These are phyloP conservation scores for Westerdykella sp. DNA, from an alignment of 2,329 filamentous ascomycete genomes.

Conservation along the genomic window DNA sequence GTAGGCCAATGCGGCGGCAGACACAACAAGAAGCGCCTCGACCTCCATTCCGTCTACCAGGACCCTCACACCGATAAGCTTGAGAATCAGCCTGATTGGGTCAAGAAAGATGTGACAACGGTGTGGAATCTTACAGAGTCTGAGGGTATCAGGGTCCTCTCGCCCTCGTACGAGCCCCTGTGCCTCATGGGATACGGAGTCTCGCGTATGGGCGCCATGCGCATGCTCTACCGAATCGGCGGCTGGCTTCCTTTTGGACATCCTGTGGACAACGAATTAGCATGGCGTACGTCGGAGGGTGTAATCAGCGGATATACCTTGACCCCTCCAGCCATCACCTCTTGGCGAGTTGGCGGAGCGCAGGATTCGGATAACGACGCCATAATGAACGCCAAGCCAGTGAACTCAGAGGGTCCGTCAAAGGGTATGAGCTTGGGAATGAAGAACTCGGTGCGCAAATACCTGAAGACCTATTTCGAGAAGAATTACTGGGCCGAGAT, in stretches of 20 bases:
- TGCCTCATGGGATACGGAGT: slow-evolving; percentile 11
- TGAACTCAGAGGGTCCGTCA: slow-evolving; percentile 4
- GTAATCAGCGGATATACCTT: slow-evolving; percentile 10
- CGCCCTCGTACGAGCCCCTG: slow-evolving; percentile 8
- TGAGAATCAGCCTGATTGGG: neutral
- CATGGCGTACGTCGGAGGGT: slow-evolving; percentile 5
- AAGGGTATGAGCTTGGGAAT: slow-evolving; percentile 8
- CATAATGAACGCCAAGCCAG: slow-evolving; percentile 2
- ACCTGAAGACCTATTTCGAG: slow-evolving; percentile 4
- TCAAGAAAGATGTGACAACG: slow-evolving; percentile 6
- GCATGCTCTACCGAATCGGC: slow-evolving; percentile 13
- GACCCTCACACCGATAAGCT: slow-evolving; percentile 7
- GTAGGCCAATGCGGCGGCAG: slow-evolving; percentile 10
- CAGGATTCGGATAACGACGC: slow-evolving; percentile 11
- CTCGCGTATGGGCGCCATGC: slow-evolving; percentile 11
- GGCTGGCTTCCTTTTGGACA: slow-evolving; percentile 6
- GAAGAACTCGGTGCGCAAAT: slow-evolving; percentile 9
- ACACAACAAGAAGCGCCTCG: slow-evolving; percentile 8
- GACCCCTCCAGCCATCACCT: slow-evolving; percentile 7
- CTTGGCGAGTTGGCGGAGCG: slow-evolving; percentile 8
- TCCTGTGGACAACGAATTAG: slow-evolving; percentile 12
- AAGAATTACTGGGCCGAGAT: slow-evolving; percentile 19
- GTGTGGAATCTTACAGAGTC: slow-evolving; percentile 9
- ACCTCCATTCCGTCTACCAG: slow-evolving; percentile 7
- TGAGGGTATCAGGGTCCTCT: slow-evolving; percentile 5